Evolutionary conservation across 106 monocot genomes (phyloP), one percentile per base, ranked within the genome.

Genomic region (Iris macrosiphon): DNA sequence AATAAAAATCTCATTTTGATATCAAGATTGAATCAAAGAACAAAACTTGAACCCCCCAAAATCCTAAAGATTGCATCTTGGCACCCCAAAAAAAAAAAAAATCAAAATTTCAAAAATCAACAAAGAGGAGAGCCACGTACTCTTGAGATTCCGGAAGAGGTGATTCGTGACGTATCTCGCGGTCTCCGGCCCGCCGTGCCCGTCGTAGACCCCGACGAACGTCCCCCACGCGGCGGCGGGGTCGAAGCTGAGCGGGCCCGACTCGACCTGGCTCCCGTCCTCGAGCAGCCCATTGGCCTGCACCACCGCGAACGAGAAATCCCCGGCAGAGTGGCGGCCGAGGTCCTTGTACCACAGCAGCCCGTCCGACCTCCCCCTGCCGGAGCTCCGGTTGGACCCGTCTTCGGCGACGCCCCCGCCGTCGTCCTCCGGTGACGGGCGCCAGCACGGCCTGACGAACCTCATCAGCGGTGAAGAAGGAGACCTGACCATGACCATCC

Each of bases 231-330:
- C 33, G 48, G 33, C 33, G 23, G 46, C 34, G 12, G 31, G 12
- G 12, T 12, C 46, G 11, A n/a, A n/a, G n/a, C 16, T 30, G 48
- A 62, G 49, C 15, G 48, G 34, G 11, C 74, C 73, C 15, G 79
- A 75, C 49, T 87, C 78, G 33, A 87, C 44, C 82, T 81, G 81
- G 74, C 80, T 64, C n/a, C 72, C 65, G 31, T 85, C 85, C 54
- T 88, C 88, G 35, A 83, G 38, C 48, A 73, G 26, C 31, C 39
- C 67, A 56, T 88, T 88, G n/a, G 82, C 88, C 71, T 82, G 82
- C n/a, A n/a, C n/a, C n/a, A n/a, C n/a, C 5, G 86, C 73, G 81
- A 87, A 81, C 35, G 86, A 87, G 59, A 79, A 88, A 58, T 79
- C 88, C 19, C 88, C 88, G 10, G 45, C 41, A 1, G 52, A 67